Evolutionary conservation across 805 yeast species (phyloP), one percentile per base, ranked within the genome.

Genomic region (Yamadazyma tumulicola): DNA sequence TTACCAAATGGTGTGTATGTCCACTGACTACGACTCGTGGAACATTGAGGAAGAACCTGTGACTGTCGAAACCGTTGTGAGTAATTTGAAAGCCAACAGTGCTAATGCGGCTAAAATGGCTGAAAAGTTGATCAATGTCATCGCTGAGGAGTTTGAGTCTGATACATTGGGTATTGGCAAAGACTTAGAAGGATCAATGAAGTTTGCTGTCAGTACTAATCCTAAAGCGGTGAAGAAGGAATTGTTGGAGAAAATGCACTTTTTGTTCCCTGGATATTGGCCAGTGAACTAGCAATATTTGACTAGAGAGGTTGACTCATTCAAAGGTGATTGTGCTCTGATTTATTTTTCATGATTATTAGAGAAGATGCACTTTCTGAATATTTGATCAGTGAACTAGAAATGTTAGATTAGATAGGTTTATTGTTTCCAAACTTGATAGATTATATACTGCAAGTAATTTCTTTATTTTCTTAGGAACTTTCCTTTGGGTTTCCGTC

Each of bases 11-110:
- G 75, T 93, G 45, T 93, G 99, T 64, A 93, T 93, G 99, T 82
- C 95, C 1, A 93, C 99, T 3, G 99, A 93, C 61, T 93, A 93
- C 63, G 99, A 93, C 57, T 95, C 98, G 16, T 93, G 99, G 99
- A 85, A 88, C 55, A 95, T 83, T 51, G 78, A 76, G 35, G 97
- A 81, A 55, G 97, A 91, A 54, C 91, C 97, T 2, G 99, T 93
- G 31, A 89, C 97, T 6, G 97, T 93, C n/a, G 97, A 89, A 64
- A 84, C 95, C 4, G 96, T 93, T 26, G 88, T 93, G 32, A 87
- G 95, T 36, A 85, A 93, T 59, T 73, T 91, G 55, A 76, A 77
- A 54, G 93, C 95, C 41, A 93, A 93, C 64, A 72, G 85, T 33
- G 81, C 77, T 23, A 91, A 91, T 54, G 97, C 98, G 7, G 82